Evolutionary conservation across 2,329 filamentous ascomycete genomes (phyloP).

Genomic region (Verticillium alfalfae): DNA sequence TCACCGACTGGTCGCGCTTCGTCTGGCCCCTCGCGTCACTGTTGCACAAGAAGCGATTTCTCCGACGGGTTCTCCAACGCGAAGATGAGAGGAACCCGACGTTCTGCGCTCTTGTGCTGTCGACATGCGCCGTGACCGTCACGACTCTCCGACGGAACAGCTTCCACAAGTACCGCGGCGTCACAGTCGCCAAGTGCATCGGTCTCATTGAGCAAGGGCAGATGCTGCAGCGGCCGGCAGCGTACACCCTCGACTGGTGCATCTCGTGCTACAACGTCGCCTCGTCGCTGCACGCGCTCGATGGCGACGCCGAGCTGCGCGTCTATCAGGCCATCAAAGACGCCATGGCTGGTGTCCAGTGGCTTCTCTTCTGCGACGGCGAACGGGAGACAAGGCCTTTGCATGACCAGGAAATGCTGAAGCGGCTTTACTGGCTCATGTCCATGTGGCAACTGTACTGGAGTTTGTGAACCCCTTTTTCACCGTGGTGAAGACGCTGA

Average conservation of each 20-base stretch:
- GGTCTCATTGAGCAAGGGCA: conserved; percentile 21
- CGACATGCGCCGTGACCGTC: conserved; percentile 25
- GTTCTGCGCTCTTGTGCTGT: conserved; percentile 26
- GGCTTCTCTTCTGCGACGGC: conserved; percentile 19
- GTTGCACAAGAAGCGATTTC: conserved; percentile 22
- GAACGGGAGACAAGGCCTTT: conserved; percentile 10
- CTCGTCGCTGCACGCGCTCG: conserved; percentile 12
- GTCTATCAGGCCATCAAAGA: conserved; percentile 16
- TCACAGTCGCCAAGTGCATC: conserved; percentile 22
- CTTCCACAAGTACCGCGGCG: conserved; percentile 13
- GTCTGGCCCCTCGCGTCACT: conserved; percentile 27
- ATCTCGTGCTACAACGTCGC: conserved; percentile 28
- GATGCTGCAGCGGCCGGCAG: conserved; percentile 12
- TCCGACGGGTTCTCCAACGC: conserved; percentile 17
- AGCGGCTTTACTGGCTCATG: conserved; percentile 27
- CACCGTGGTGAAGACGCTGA: conserved; percentile 6
- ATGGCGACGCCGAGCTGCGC: conserved; percentile 8
- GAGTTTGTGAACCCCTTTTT: conserved; percentile 7
- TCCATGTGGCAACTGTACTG: conserved; percentile 11
- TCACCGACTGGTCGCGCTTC: conserved; percentile 27
- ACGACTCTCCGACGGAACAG: conserved; percentile 19
- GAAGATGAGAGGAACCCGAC: conserved; percentile 17
- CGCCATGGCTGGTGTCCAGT: conserved; percentile 21
- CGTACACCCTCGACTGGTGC: conserved; percentile 26
- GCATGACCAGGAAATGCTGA: conserved; percentile 23